Evolutionary conservation across 179 eudicot genomes (phyloP).

Genomic region (Carnegiea gigantea): DNA sequence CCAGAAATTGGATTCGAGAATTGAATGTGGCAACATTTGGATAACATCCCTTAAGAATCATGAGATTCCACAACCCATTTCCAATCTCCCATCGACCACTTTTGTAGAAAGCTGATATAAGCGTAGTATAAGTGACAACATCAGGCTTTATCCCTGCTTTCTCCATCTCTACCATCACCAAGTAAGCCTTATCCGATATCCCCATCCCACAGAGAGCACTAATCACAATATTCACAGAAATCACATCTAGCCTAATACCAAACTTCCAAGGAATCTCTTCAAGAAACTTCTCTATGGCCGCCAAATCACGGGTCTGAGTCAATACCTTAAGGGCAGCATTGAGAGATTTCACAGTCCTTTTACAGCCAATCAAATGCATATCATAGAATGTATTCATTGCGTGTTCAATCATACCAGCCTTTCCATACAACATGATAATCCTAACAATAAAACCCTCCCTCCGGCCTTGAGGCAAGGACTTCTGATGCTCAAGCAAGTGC

Average conservation of each 20-base stretch:
- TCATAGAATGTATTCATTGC: conserved; percentile 63
- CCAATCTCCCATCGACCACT: conserved; percentile 54
- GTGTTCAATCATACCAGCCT: conserved; percentile 66
- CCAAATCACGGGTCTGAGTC: conserved; percentile 47
- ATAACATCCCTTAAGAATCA: conserved; percentile 64
- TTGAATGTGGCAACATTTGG: conserved; percentile 85
- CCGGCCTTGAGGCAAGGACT: conserved; percentile 71
- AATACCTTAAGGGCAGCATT: conserved; percentile 78
- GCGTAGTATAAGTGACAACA: conserved; percentile 75
- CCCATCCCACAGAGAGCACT: conserved; percentile 66
- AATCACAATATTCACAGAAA: conserved; percentile 65
- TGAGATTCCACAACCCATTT: conserved; percentile 84
- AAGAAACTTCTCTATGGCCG: conserved; percentile 44
- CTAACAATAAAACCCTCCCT: conserved; percentile 84
- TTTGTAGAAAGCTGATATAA: conserved; percentile 73
- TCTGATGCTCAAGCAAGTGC: conserved; percentile 74
- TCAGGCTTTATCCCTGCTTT: conserved; percentile 59
- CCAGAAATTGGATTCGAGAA: conserved; percentile 78
- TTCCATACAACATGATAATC: conserved; percentile 81
- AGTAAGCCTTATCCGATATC: conserved; percentile 52
- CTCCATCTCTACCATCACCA: conserved; percentile 65
- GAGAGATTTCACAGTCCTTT: conserved; percentile 62
- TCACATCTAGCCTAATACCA: conserved; percentile 55
- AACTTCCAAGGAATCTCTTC: conserved; percentile 41
- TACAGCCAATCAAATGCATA: conserved; percentile 73